Evolutionary conservation across 768 basidiomycete genomes (phyloP), one percentile per base, ranked within the genome.

Genomic region (Coprinopsis cinerea): DNA sequence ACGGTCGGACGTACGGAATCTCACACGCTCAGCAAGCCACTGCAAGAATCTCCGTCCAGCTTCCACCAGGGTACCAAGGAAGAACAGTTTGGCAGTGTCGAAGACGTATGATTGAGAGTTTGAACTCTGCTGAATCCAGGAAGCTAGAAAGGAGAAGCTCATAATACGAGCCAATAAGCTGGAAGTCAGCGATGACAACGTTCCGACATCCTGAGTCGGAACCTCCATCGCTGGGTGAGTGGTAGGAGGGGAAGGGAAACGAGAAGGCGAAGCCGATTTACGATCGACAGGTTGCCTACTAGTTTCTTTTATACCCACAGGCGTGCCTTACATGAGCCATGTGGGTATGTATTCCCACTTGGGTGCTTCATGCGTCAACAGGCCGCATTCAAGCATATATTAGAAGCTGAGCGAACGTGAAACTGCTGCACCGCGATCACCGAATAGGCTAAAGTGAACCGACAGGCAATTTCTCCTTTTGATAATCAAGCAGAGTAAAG

Each of bases 21-120:
- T 65, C 47, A 71, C 67, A 23, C 73, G 56, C 46, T 68, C 62
- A 2, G 66, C 53, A 1, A 65, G 32, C 67, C 67, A 70, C 42
- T 67, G 60, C 35, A 64, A 68, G 3, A 74, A 55, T 36, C 71
- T 64, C 18, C 74, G 60, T 4, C 70, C 73, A 26, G 61, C 52
- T 51, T 76, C 74, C 4, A 73, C 59, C 25, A 73, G 49, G 6
- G 64, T 64, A 1, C 72, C 71, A 28, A 71, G 47, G 14, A 70
- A 24, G 30, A 70, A 57, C n/a, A 70, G 53, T 37, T 58, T 59
- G 13, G 57, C 41, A 20, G 64, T 68, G 25, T 62, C 61, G 44
- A 55, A 56, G 1, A 68, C 43, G 35, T 62, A 58, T 1, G 22
- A 47, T 13, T 7, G 13, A 11, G 37, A 22, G 4, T 11, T n/a